Base-by-base conservation (phyloP, 768 basidiomycete species). In the Cubamyces sp. region DNA sequence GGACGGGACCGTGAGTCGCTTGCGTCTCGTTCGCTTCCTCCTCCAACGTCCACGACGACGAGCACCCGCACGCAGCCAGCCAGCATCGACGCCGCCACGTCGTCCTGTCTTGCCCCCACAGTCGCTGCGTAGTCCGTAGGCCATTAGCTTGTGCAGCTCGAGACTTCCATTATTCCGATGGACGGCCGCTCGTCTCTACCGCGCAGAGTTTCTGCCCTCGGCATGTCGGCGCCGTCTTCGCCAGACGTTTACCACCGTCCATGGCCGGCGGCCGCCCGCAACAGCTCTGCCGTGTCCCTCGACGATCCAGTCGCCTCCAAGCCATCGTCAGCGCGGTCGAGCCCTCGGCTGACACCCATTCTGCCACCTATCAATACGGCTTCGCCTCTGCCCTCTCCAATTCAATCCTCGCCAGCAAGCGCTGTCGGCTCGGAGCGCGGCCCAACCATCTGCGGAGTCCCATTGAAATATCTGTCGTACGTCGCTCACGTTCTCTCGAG, bases 401-500 rank as follows among this genome's bases (percentile, higher is more conserved):
- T 52, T 16, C 5, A 48, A 14, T 59, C 50, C 45, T 19, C 67
- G 26, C 53, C 62, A 25, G 47, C 37, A 2, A 58, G 55, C 26
- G 21, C 30, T n/a, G 57, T 51, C 39, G 64, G 59, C 34, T 64
- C 61, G 40, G 74, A 73, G 25, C 60, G 59, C 18, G 41, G 57
- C 0, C 87, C 89, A 0, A 84, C 81, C 14, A 76, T 91, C 62
- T 90, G 79, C 61, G 90, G 90, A 11, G 67, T 91, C 69, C 89
- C 88, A 15, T 77, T 91, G 68, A 91, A 91, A 88, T 91, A 90
- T 63, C 81, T 91, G 14, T 90, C 90, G 88, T 90, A 71, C 78
- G 89, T 81, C 16, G 34, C 41, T 11, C 42, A 16, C 43, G 49
- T 39, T 19, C 55, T 2, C 50, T 61, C 50, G 64, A 3, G 52